Base-by-base conservation (phyloP, 768 basidiomycete species). In the Boletus speciosus region DNA sequence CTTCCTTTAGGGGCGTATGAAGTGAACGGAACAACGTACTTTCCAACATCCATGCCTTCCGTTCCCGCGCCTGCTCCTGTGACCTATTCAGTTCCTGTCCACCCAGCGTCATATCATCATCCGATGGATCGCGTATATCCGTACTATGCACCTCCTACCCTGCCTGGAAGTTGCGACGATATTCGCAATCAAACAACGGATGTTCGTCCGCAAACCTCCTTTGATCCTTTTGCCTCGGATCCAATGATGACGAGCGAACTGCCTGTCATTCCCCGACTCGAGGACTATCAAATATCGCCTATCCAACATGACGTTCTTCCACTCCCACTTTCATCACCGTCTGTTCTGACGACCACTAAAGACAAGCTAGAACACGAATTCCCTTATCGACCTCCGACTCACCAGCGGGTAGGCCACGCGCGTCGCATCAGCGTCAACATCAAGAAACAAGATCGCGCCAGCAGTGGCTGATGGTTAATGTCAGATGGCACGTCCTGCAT, bases 401-500 rank as follows among this genome's bases (percentile, higher is more conserved):
- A 61, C 39, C 68, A 71, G 53, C 65, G 56, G n/a, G 58, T 63
- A 2, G 76, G 76, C 6, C 75, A 77, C 38, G 69, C 72, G 12
- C 67, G 71, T 29, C 73, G 76, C 14, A 66, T 76, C 55, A 77
- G 72, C 52, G 70, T 76, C 53, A 55, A 64, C 39, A 52, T 74
- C 61, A 74, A 70, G 62, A 71, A 70, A 44, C 52, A 55, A 0
- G 31, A 15, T 52, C 51, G 57, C 5, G 29, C 42, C 14, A 42
- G 27, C 34, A 58, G 61, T 14, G 52, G 50, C 9, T 68, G 47
- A 67, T 29, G 31, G 7, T 1, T 6, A 3, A 19, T 42, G 43
- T 19, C 16, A 14, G 19, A 34, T 5, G 23, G 34, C 9, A 15
- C 15, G 49, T 9, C 14, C 29, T 12, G 12, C 21, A 29, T 9